These are phyloP conservation scores for Strobilomyces confusus DNA, from an alignment of 768 basidiomycete genomes.

Conservation along the genomic window DNA sequence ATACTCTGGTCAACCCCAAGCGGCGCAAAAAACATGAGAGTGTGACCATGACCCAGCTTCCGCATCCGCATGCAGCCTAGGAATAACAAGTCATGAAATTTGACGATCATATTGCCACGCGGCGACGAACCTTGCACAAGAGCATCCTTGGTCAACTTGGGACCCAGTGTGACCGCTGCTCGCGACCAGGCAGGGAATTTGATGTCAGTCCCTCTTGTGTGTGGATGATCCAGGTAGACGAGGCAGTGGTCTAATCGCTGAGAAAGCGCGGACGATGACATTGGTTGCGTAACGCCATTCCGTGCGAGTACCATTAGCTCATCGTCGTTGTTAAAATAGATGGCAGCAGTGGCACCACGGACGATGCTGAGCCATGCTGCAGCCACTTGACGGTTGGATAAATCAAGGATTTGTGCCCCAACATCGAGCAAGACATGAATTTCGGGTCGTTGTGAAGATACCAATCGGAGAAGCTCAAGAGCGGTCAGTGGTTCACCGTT, in stretches of 20 bases:
- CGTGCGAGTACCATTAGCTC: too few species aligned
- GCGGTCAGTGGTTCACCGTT: background rate
- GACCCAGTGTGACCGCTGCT: background rate
- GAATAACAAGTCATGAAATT: too few species aligned
- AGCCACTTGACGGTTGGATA: background rate
- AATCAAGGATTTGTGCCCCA: background rate
- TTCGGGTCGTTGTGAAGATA: background rate
- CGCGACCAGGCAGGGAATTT: background rate
- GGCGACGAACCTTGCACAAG: too few species aligned
- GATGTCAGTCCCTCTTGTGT: background rate
- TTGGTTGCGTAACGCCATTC: background rate
- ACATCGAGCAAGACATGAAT: background rate
- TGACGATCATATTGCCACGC: too few species aligned
- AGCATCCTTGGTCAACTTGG: too few species aligned
- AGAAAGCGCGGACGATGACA: background rate
- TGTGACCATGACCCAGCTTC: too few species aligned
- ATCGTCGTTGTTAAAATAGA: too few species aligned
- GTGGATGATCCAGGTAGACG: background rate
- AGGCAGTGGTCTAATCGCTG: background rate
- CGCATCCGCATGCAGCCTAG: too few species aligned
- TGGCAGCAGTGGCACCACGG: background rate
- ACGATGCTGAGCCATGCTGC: background rate
- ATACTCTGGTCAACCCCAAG: too few species aligned
- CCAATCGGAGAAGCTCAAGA: background rate
- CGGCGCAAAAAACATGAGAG: too few species aligned